phyloP scores from a whole-genome alignment of 768 basidiomycete genomes.

The Suillus occidentalis region DNA sequence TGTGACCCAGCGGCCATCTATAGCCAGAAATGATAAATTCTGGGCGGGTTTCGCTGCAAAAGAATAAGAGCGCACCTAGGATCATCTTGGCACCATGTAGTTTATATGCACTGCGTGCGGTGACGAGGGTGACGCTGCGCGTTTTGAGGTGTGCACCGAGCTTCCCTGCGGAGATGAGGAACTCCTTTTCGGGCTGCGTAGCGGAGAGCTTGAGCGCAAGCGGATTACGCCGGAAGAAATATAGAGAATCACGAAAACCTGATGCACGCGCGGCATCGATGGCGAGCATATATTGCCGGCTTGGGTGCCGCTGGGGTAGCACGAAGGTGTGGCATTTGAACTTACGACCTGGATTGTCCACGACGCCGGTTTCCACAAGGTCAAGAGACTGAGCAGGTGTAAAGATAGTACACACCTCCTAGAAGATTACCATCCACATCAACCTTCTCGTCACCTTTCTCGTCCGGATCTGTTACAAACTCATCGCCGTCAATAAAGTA shows the following conservation, averaged over 20 bases:
- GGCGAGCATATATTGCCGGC: constrained; percentile 89
- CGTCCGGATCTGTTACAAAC: constrained; percentile 78
- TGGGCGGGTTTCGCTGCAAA: background rate
- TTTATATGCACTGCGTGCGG: constrained; percentile 91
- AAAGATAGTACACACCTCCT: constrained; percentile 58
- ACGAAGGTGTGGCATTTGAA: constrained; percentile 90
- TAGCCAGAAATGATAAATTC: background rate
- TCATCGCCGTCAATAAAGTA: constrained; percentile 89
- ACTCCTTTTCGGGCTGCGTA: constrained; percentile 88
- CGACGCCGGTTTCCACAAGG: background rate
- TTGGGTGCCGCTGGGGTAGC: constrained; percentile 82
- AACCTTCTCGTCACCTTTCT: constrained; percentile 90
- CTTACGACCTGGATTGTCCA: constrained; percentile 57
- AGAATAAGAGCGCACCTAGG: constrained; percentile 52
- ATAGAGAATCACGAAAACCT: constrained; percentile 96
- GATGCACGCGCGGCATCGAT: constrained; percentile 97
- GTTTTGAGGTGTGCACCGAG: constrained; percentile 87
- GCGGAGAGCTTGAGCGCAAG: constrained; percentile 90
- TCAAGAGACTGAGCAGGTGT: background rate
- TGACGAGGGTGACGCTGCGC: constrained; percentile 90
- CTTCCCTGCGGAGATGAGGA: constrained; percentile 84
- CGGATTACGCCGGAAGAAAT: constrained; percentile 92
- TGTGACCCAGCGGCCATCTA: constrained; percentile 89
- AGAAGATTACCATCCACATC: constrained; percentile 81
- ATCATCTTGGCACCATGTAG: constrained; percentile 92